Conservation (phyloP, 495 filamentous ascomycete species). For the Annulohypoxylon stygium region DNA sequence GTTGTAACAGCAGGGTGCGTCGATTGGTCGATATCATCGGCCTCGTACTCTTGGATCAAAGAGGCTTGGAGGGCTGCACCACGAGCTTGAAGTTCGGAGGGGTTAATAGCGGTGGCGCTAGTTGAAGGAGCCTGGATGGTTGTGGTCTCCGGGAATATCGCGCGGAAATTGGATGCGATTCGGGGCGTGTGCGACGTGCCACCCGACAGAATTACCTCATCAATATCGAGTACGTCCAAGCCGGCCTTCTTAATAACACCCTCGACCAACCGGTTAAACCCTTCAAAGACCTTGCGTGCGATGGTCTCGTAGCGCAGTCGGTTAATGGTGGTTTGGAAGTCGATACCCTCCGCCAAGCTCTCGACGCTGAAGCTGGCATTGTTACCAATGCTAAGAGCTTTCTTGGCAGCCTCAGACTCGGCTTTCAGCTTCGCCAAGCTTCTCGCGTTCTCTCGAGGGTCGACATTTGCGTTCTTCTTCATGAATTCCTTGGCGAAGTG, state of each 20-base stretch:
- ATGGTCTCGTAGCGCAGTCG: slow-evolving; percentile 93
- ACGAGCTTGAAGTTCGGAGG: slow-evolving; percentile 86
- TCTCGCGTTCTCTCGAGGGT: slow-evolving; percentile 83
- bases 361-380: slow-evolving; percentile 93
- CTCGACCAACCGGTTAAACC: slow-evolving; percentile 87
- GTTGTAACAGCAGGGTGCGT: slow-evolving; percentile 96
- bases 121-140: slow-evolving; percentile 86
- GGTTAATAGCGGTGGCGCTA: slow-evolving; percentile 83
- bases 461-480: slow-evolving; percentile 86
- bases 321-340: slow-evolving; percentile 93
- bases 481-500: slow-evolving; percentile 98
- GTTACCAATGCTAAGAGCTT: slow-evolving; percentile 86
- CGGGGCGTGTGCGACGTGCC: slow-evolving; percentile 94
- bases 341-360: slow-evolving; percentile 85
- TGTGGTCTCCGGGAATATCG: slow-evolving; percentile 85
- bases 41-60: slow-evolving; percentile 90
- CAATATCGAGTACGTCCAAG: slow-evolving; percentile 90
- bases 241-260: slow-evolving; percentile 90
- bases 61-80: slow-evolving; percentile 96
- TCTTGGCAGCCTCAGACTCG: slow-evolving; percentile 90
- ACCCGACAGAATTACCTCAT: slow-evolving; percentile 94
- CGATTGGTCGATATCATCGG: slow-evolving; percentile 93
- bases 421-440: slow-evolving; percentile 92
- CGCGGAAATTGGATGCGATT: slow-evolving; percentile 79
- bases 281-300: slow-evolving; percentile 82